These are phyloP conservation scores for Bipolaris bicolor DNA, from an alignment of 2,329 filamentous ascomycete genomes.

Conservation along the genomic window DNA sequence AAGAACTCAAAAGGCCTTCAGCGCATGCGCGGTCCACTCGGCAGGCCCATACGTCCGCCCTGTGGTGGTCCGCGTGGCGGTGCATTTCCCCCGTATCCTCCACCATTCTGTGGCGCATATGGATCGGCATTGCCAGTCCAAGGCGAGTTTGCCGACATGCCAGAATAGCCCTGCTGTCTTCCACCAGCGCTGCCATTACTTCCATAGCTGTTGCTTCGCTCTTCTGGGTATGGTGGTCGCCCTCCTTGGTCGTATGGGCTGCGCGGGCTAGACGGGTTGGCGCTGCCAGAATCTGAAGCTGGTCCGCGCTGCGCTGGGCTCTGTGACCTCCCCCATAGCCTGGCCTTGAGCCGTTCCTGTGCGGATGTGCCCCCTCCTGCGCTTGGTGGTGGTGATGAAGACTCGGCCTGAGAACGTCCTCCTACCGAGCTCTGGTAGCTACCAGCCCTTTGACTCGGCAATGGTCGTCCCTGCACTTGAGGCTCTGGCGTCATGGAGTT, in stretches of 20 bases:
- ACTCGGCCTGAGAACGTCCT: constrained; percentile 45
- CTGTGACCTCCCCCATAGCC: constrained; percentile 71
- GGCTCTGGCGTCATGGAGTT: constrained; percentile 45
- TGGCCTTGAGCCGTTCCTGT: constrained; percentile 81
- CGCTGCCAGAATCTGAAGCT: constrained; percentile 27
- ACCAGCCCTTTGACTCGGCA: constrained; percentile 74
- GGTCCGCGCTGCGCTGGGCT: constrained; percentile 57
- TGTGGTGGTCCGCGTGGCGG: constrained; percentile 34
- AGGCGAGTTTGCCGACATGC: constrained; percentile 42
- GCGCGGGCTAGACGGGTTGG: constrained; percentile 21
- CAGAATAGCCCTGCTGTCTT: constrained; percentile 36
- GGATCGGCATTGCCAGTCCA: constrained; percentile 43
- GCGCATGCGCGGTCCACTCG: constrained; percentile 49
- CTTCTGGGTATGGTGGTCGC: constrained; percentile 42
- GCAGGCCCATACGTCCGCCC: constrained; percentile 46
- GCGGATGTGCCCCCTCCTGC: constrained; percentile 62
- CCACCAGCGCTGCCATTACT: constrained; percentile 33
- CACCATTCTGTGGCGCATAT: constrained; percentile 33
- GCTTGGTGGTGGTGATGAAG: constrained; percentile 49
- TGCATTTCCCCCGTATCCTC: constrained; percentile 30
- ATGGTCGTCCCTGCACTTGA: constrained; percentile 59
- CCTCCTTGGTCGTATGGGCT: constrained; percentile 22
- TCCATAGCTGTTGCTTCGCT: constrained; percentile 41
- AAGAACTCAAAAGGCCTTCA: constrained; percentile 14
- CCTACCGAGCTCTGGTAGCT: constrained; percentile 69